phyloP scores from a whole-genome alignment of 1,284 basidiomycete genomes.

The Cutaneotrichosporon sp. region DNA sequence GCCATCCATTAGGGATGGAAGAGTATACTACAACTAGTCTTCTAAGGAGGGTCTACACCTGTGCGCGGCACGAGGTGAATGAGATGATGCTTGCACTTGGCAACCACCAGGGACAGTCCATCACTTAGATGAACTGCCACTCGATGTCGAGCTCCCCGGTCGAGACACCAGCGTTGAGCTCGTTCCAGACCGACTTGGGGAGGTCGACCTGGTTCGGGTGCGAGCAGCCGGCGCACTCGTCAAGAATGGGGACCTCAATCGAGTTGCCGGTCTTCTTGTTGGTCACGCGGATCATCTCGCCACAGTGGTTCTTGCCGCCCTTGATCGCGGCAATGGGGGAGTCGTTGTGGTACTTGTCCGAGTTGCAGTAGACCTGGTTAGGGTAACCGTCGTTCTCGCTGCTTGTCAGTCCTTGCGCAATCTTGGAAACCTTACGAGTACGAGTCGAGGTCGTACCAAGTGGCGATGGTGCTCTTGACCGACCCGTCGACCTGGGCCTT shows the following conservation, averaged over 20 bases:
- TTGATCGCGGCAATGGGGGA: conserved; percentile 3
- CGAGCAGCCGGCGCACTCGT: conserved; percentile 9
- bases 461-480: not conserved
- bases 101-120: not conserved
- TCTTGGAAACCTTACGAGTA: too few relatives aligned
- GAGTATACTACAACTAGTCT: conserved; percentile 10
- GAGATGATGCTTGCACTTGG: not conserved
- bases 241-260: not conserved
- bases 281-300: not conserved
- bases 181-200: not conserved
- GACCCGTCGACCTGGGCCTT: not conserved
- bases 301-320: conserved; percentile 10
- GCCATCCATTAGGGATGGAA: conserved; percentile 5
- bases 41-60: conserved; percentile 9
- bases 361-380: conserved; percentile 1
- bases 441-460: conserved; percentile 7
- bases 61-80: conserved; percentile 7
- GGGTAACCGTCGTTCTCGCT: conserved; percentile 10
- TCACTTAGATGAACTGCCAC: conserved; percentile 7
- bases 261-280: conserved; percentile 1
- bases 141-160: not conserved
- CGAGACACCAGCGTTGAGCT: not conserved
- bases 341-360: conserved; percentile 3
- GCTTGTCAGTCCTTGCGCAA: too few relatives aligned
- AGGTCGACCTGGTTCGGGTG: conserved; percentile 1